Conservation (phyloP, 768 basidiomycete species). For the Paxillus involutus region DNA sequence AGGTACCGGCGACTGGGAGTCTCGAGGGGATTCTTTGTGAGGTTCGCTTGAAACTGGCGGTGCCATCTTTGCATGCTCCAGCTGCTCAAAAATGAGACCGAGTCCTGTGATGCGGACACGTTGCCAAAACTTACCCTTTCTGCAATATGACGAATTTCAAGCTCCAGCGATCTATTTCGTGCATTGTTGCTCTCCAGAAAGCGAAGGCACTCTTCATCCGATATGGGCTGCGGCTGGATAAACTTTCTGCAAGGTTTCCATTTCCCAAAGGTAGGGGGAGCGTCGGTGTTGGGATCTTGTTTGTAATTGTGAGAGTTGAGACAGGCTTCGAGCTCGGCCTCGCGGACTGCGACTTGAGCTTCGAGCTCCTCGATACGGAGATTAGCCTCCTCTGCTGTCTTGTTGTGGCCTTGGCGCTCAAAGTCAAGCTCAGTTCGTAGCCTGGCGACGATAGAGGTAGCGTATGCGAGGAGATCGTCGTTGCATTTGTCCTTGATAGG, state of each 20-base stretch:
- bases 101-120: neutral
- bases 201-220: constrained; percentile 40
- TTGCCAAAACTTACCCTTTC: constrained; percentile 31
- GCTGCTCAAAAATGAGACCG: constrained; percentile 7
- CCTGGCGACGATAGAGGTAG: constrained; percentile 42
- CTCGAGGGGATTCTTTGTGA: neutral
- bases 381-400: constrained; percentile 40
- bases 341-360: constrained; percentile 56
- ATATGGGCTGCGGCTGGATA: constrained; percentile 19
- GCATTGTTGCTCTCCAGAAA: constrained; percentile 38
- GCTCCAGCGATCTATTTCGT: constrained; percentile 44
- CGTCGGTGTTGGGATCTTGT: neutral
- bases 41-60: constrained; percentile 1
- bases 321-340: constrained; percentile 49
- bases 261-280: neutral
- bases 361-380: constrained; percentile 44
- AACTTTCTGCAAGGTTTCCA: constrained; percentile 4
- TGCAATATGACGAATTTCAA: constrained; percentile 41
- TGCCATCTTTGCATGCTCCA: constrained; percentile 20
- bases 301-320: constrained; percentile 13
- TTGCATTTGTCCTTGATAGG: constrained; percentile 4
- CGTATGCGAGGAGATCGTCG: constrained; percentile 39
- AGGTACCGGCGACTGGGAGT: neutral
- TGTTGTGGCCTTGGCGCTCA: constrained; percentile 43
- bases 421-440: constrained; percentile 43